Conservation (phyloP, 441 rosid genomes). For the Pelargonium cotyledonis region DNA sequence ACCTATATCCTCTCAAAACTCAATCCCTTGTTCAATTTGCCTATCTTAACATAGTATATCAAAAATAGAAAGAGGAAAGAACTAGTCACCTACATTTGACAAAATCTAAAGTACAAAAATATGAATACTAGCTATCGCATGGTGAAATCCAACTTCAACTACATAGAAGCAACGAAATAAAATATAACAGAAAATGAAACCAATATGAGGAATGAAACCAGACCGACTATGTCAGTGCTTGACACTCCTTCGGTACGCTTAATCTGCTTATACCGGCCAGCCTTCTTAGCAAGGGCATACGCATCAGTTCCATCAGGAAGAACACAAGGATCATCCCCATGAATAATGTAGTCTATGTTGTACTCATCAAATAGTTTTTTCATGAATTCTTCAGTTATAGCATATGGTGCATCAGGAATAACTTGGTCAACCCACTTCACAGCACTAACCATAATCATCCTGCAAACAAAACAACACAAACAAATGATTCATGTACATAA, state of each 20-base stretch:
- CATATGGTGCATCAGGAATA: conserved; percentile 86
- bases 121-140: not conserved
- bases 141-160: not conserved
- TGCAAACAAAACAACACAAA: conserved; percentile 29
- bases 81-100: not conserved
- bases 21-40: too few species aligned
- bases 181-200: not conserved
- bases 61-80: not conserved
- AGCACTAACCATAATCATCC: conserved; percentile 86
- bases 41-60: not conserved
- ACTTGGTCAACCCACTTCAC: conserved; percentile 98
- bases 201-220: conserved; percentile 21
- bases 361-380: conserved; percentile 70
- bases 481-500: not conserved
- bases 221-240: conserved; percentile 98
- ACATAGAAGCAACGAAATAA: not conserved
- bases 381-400: conserved; percentile 88
- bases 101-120: not conserved
- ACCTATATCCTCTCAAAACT: not conserved
- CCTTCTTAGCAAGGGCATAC: conserved; percentile 84
- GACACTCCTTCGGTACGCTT: conserved; percentile 99
- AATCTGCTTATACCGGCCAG: conserved; percentile 92
- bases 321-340: conserved; percentile 94
- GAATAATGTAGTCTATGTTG: conserved; percentile 84
- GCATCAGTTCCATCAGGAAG: conserved; percentile 99